Evolutionary conservation across 1,139 yeast genomes (phyloP).

Genomic region (Magnusiomyces suaveolens): DNA sequence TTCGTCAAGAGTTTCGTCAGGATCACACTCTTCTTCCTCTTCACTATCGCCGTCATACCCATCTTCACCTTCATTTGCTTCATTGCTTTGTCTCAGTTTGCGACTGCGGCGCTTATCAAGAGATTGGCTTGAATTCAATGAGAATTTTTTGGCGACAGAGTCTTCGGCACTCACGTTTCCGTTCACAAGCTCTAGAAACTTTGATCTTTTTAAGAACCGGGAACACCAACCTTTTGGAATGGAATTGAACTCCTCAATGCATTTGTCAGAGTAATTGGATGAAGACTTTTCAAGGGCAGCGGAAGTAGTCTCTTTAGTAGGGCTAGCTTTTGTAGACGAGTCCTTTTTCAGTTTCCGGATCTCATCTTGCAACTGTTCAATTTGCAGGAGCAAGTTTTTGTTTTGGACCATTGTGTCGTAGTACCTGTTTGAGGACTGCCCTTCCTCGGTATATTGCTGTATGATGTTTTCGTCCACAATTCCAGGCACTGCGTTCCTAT

Average conservation of each 20-base stretch:
- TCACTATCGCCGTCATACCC: too few species aligned
- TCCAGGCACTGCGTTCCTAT: background rate
- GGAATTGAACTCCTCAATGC: conserved; percentile 5
- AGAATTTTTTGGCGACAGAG: too few species aligned
- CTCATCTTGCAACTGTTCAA: conserved; percentile 1
- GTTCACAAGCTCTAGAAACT: background rate
- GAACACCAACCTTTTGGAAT: conserved; percentile 17
- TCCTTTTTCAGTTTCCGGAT: background rate
- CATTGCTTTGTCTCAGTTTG: too few species aligned
- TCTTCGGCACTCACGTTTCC: background rate
- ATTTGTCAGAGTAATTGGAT: background rate
- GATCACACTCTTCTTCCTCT: too few species aligned
- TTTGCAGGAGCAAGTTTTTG: conserved; percentile 9
- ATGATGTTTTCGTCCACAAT: background rate
- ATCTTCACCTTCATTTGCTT: too few species aligned
- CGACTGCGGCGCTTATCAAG: too few species aligned
- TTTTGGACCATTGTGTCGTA: conserved; percentile 8
- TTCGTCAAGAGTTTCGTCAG: background rate
- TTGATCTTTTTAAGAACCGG: conserved; percentile 13
- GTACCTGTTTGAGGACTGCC: background rate
- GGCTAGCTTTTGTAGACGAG: background rate
- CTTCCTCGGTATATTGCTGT: background rate
- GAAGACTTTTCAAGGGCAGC: too few species aligned
- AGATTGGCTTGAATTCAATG: too few species aligned
- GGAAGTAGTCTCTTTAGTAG: too few species aligned